Evolutionary conservation across 345 rosid species (phyloP).

Genomic region (Camelina sativa): DNA sequence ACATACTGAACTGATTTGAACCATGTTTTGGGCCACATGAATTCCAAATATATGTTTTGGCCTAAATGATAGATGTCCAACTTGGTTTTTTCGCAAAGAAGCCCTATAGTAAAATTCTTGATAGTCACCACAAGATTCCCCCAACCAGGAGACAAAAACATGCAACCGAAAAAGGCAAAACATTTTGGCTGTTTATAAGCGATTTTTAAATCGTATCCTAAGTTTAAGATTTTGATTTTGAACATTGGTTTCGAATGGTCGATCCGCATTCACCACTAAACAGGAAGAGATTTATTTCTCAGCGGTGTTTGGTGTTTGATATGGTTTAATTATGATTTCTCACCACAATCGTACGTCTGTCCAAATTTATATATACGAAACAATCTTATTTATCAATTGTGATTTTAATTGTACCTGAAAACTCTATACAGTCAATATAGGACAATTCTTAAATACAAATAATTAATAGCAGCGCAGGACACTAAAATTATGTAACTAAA

Average conservation of each 20-base stretch:
- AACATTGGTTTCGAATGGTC: background rate
- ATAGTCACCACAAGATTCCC: background rate
- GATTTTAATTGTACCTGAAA: background rate
- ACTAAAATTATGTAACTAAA: background rate
- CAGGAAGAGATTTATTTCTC: no score
- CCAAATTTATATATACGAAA: background rate
- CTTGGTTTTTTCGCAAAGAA: background rate
- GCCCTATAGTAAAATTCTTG: background rate
- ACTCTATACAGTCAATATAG: background rate
- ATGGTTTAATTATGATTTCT: background rate
- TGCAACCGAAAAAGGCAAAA: conserved; percentile 10
- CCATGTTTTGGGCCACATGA: background rate
- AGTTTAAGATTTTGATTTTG: background rate
- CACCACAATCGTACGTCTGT: background rate
- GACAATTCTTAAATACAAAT: background rate
- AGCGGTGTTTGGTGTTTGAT: no score
- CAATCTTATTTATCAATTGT: background rate
- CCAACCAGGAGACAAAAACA: conserved; percentile 4
- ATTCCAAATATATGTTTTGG: background rate
- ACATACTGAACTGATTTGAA: background rate
- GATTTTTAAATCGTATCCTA: background rate
- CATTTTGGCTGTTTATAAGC: background rate
- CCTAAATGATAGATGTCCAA: background rate
- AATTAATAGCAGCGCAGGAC: background rate
- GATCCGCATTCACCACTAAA: background rate